A percentile compares a stretch with the other conserved stretches of the same genome.
These are phyloP conservation scores for Tieghemostelium lacteum DNA, from an alignment of 78 protist genomes.

Conservation along the genomic window DNA sequence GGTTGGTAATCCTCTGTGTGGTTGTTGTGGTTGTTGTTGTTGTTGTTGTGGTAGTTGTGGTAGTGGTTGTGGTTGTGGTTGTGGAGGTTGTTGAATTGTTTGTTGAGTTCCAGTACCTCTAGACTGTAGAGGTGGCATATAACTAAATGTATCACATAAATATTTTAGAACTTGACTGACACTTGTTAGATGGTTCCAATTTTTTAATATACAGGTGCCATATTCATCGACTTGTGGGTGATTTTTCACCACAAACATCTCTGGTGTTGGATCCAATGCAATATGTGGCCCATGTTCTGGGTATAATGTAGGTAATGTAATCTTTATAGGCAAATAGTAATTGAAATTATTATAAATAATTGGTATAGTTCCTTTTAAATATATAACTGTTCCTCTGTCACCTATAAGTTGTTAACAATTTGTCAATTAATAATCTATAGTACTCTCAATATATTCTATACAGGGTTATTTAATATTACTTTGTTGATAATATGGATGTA, in stretches of 20 bases:
- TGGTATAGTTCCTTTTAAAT: slow-evolving; percentile 64
- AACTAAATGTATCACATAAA: slow-evolving; percentile 56
- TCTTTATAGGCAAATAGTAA: slow-evolving; percentile 51
- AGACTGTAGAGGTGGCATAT: slow-evolving; percentile 24
- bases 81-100: not conserved
- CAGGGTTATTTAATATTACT: not conserved
- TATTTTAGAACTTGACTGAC: slow-evolving; percentile 24
- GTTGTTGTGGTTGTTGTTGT: not conserved
- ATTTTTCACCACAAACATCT: slow-evolving; percentile 43
- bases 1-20: not conserved
- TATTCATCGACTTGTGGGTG: slow-evolving; percentile 47
- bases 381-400: slow-evolving; percentile 40
- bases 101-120: not conserved
- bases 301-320: slow-evolving; percentile 45
- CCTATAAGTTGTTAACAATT: not conserved
- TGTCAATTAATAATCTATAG: not conserved
- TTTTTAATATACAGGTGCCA: slow-evolving; percentile 13
- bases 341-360: slow-evolving; percentile 29
- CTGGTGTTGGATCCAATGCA: slow-evolving; percentile 70
- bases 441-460: not conserved
- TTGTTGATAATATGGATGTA: slow-evolving; percentile 28
- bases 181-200: slow-evolving; percentile 26
- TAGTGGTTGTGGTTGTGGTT: slow-evolving; percentile 3
- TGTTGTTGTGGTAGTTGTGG: not conserved
- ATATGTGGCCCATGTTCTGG: slow-evolving; percentile 40